A percentile compares a stretch with the other conserved stretches of the same genome.
Conservation (phyloP, 768 basidiomycete genomes). For the Xanthoconium purpureum region DNA sequence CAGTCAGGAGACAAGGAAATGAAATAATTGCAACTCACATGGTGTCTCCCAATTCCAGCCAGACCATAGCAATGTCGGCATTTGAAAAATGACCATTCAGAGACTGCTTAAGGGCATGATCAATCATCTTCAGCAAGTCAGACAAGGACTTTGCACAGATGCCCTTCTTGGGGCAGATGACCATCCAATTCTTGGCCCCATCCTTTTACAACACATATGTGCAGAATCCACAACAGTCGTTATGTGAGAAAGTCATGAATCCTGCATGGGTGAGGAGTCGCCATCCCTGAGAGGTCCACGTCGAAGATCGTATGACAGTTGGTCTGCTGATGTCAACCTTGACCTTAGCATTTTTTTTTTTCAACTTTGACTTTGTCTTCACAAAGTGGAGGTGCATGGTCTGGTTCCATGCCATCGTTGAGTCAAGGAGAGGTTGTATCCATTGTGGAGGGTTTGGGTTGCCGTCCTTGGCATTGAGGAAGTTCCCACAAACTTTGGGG, state of each 20-base stretch:
- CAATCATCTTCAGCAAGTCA: too few relatives aligned
- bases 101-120: too few relatives aligned
- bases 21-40: neutral
- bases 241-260: neutral
- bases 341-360: neutral
- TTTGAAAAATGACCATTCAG: neutral
- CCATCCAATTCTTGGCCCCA: neutral
- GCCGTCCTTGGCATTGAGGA: neutral
- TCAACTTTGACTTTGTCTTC: neutral
- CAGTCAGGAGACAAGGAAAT: neutral
- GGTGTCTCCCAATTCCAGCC: neutral
- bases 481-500: neutral
- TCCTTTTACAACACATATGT: neutral
- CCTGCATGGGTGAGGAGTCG: neutral
- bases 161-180: neutral
- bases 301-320: neutral
- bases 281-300: constrained; percentile 3
- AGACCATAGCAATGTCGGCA: neutral
- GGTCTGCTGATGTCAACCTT: neutral
- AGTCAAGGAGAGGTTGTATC: neutral
- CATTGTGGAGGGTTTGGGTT: neutral
- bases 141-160: too few relatives aligned
- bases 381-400: neutral
- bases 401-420: neutral
- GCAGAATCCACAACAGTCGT: constrained; percentile 1